phyloP scores from a whole-genome alignment of 208 protist species.

The Leishmania gerbilli region DNA sequence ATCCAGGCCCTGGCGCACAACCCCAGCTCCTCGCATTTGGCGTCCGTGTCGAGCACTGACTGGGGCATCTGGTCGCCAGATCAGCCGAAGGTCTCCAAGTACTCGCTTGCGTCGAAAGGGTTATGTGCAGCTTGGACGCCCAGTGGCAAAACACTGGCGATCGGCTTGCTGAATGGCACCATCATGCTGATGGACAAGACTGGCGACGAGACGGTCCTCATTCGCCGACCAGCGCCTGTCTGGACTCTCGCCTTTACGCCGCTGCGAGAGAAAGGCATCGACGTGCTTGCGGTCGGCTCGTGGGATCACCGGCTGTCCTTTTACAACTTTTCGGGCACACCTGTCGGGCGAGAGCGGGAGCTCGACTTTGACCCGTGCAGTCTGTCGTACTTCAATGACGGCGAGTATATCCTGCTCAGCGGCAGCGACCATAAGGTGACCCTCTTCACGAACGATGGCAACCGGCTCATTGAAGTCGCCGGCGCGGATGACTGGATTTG shows the following conservation, averaged over 20 bases:
- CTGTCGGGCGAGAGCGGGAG: constrained; percentile 68
- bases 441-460: constrained; percentile 91
- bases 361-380: constrained; percentile 95
- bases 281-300: constrained; percentile 94
- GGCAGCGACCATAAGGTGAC: constrained; percentile 93
- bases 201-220: constrained; percentile 53
- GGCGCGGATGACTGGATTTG: constrained; percentile 89
- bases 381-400: constrained; percentile 89
- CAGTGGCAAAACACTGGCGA: constrained; percentile 93
- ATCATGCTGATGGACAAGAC: constrained; percentile 46
- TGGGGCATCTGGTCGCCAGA: constrained; percentile 97
- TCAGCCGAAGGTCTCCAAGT: constrained; percentile 90
- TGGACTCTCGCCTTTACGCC: constrained; percentile 96
- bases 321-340: constrained; percentile 88
- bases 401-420: constrained; percentile 94
- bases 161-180: constrained; percentile 92
- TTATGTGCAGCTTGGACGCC: constrained; percentile 93
- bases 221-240: constrained; percentile 89
- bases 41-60: constrained; percentile 89
- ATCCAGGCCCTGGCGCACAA: constrained; percentile 96
- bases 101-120: constrained; percentile 83
- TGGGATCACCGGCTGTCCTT: constrained; percentile 97
- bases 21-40: constrained; percentile 86
- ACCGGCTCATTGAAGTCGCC: constrained; percentile 72
- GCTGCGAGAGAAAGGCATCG: constrained; percentile 76